phyloP scores from a whole-genome alignment of 345 rosid genomes.

The Acer campestre region DNA sequence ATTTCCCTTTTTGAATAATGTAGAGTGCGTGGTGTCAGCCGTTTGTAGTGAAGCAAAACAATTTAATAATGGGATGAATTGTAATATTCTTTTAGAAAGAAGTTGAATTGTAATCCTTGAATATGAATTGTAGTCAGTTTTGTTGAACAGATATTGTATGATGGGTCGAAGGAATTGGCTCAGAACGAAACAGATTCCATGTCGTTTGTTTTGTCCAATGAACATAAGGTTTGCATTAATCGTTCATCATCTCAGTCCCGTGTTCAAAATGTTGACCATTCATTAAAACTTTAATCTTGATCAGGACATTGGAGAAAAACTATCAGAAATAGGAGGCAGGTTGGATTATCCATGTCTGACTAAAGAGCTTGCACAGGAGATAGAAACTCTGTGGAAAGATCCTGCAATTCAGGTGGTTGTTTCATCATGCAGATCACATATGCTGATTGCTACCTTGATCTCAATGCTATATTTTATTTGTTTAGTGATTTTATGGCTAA shows the following conservation, averaged over 20 bases:
- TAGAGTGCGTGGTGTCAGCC: slow-evolving; percentile 31
- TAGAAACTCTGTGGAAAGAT: slow-evolving; percentile 90
- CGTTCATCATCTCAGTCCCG: neutral
- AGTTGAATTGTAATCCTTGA: neutral
- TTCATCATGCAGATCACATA: slow-evolving; percentile 15
- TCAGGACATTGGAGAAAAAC: slow-evolving; percentile 77
- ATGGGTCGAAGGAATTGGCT: slow-evolving; percentile 93
- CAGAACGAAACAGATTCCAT: slow-evolving; percentile 70
- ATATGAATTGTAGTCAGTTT: slow-evolving; percentile 25
- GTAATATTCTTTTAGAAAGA: slow-evolving; percentile 2
- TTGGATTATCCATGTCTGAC: slow-evolving; percentile 76
- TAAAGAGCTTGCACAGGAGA: slow-evolving; percentile 71
- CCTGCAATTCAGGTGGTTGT: slow-evolving; percentile 82
- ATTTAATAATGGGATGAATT: neutral
- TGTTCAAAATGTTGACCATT: slow-evolving; percentile 11
- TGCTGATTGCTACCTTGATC: slow-evolving; percentile 1
- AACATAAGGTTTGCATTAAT: slow-evolving; percentile 64
- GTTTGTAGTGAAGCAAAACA: slow-evolving; percentile 13
- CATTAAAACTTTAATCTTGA: slow-evolving; percentile 19
- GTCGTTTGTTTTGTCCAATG: slow-evolving; percentile 63
- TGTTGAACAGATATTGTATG: slow-evolving; percentile 71
- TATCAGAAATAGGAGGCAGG: slow-evolving; percentile 81
- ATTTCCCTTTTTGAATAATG: slow-evolving; percentile 50
- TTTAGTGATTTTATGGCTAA: neutral
- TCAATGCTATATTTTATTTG: neutral